A percentile compares a stretch with the other conserved stretches of the same genome.
These are phyloP conservation scores for Sclerotiophoma versabilis DNA, from an alignment of 2,329 filamentous ascomycete genomes.

Conservation along the genomic window DNA sequence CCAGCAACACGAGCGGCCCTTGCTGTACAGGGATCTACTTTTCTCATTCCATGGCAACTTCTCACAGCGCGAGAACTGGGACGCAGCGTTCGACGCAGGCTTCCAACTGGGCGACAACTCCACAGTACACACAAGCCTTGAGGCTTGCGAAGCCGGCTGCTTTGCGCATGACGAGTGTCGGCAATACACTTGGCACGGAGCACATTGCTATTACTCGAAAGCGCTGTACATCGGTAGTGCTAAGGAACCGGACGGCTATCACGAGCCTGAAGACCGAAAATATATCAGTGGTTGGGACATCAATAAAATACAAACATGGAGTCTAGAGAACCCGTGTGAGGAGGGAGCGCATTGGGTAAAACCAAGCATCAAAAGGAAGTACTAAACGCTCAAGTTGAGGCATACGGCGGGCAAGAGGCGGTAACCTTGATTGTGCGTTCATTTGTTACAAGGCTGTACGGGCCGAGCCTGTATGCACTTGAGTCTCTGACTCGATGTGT, in stretches of 20 bases:
- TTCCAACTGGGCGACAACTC: constrained; percentile 10
- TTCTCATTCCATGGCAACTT: constrained; percentile 12
- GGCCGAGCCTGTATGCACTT: background rate
- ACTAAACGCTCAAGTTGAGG: background rate
- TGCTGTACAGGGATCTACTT: constrained; percentile 20
- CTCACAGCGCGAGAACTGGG: constrained; percentile 14
- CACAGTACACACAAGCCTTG: constrained; percentile 4
- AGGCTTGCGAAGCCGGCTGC: constrained; percentile 16
- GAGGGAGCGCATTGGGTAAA: constrained; percentile 22
- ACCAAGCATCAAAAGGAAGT: constrained; percentile 15
- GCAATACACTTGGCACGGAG: constrained; percentile 25
- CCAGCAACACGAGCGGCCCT: constrained; percentile 6
- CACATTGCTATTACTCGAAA: constrained; percentile 32
- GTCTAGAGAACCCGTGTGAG: constrained; percentile 14
- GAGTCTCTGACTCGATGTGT: background rate
- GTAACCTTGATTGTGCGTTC: background rate
- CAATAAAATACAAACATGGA: constrained; percentile 29
- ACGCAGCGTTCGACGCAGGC: constrained; percentile 18
- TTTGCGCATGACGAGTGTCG: constrained; percentile 15
- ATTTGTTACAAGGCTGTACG: background rate
- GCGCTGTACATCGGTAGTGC: constrained; percentile 19
- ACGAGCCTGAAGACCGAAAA: constrained; percentile 12
- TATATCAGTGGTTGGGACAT: constrained; percentile 41
- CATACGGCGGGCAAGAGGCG: background rate
- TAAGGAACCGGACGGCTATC: constrained; percentile 28